Percentiles rank a stretch among this genome's conserved stretches.
These are phyloP conservation scores for Phoma sp. DNA, from an alignment of 2,329 filamentous ascomycete species.

Conservation along the genomic window DNA sequence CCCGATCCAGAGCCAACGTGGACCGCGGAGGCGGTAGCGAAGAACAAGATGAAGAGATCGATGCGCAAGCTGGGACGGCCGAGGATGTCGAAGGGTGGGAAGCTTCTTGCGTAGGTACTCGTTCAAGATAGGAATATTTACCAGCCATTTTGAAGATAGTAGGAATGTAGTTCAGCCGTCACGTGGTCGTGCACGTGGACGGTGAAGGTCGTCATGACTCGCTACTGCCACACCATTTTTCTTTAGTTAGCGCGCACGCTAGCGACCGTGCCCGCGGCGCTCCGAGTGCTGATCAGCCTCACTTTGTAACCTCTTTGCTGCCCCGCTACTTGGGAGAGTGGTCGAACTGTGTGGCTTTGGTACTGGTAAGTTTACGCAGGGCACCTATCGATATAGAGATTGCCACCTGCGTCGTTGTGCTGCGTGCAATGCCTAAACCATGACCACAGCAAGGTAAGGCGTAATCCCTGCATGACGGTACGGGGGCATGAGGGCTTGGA, in stretches of 20 bases:
- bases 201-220: constrained; percentile 7
- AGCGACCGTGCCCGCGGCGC: constrained; percentile 2
- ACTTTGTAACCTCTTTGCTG: constrained; percentile 1
- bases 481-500: constrained; percentile 14
- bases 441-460: not conserved
- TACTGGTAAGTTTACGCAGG: not conserved
- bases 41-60: constrained; percentile 27
- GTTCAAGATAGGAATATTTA: too few relatives aligned
- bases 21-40: constrained; percentile 21
- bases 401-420: not conserved
- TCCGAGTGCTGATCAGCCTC: not conserved
- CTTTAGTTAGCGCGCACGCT: constrained; percentile 19
- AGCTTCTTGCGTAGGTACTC: constrained; percentile 9
- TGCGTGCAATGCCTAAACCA: not conserved
- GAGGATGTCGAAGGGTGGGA: constrained; percentile 24
- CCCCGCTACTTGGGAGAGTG: not conserved
- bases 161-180: too few relatives aligned
- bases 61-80: constrained; percentile 24
- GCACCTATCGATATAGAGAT: not conserved
- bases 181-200: not conserved
- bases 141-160: too few relatives aligned
- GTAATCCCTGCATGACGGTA: constrained; percentile 11
- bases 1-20: constrained; percentile 49
- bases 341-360: not conserved
- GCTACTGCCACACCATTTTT: not conserved